Base-by-base conservation (phyloP, 306 rosid genomes). In the Elaeagnus macrophylla region DNA sequence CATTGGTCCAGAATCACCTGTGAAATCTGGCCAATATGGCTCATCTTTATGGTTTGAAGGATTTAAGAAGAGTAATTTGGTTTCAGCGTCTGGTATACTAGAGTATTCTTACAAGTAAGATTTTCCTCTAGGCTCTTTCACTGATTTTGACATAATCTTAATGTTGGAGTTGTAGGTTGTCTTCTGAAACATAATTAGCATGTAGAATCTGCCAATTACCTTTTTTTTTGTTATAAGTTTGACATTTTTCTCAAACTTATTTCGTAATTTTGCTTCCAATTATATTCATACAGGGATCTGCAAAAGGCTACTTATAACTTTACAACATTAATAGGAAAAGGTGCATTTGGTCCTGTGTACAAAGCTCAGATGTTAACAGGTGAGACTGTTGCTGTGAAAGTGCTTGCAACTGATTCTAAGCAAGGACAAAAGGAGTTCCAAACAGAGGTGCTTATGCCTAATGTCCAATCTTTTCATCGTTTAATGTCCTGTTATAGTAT, bases 401-500 rank as follows among this genome's bases (percentile, higher is more conserved):
- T 93, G 61, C 99, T 93, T 61, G 99, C 95, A 46, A 82, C 84
- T 53, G 79, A 93, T 77, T 93, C 99, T 64, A 93, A 81, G 80
- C 99, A 93, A 75, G 99, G 99, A 61, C 96, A 84, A 68, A 93
- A 76, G 66, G 99, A 93, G 77, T 93, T 87, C 64, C 96, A 87
- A 57, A 80, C 99, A 10, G 99, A 93, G 99, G 99, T 91, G 72
- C 49, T 48, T 39, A 47, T 51, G 48, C 8, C 43, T 39, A 14
- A 12, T 36, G 62, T 13, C 56, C 32, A 19, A 35, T 32, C 11
- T 19, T 32, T 43, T 57, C 32, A 25, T 25, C 32, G 4, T 25
- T 2, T 25, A 25, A 25, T 25, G 32, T 25, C 32, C n/a, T n/a
- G n/a, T n/a, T n/a, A n/a, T n/a, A n/a, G n/a, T 25, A 5, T 25